These are phyloP conservation scores for Artemisia tridentata DNA, from an alignment of 129 eudicot species.

Conservation along the genomic window DNA sequence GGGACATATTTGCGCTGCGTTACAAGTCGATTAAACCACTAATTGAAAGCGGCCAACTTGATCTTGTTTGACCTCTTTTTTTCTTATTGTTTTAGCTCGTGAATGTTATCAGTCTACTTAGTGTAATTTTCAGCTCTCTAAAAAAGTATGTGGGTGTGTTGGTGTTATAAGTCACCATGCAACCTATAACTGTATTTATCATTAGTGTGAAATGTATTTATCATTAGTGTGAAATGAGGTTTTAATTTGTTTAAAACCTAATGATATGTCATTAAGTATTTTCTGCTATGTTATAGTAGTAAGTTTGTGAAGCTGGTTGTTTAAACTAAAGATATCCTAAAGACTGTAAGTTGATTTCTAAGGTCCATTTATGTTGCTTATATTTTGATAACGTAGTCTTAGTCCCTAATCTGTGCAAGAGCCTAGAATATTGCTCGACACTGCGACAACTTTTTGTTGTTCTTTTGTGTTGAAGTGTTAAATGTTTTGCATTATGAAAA, in stretches of 20 bases:
- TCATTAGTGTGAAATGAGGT: no score
- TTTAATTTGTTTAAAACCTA: no score
- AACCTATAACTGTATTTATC: neutral
- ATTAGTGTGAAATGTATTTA: neutral
- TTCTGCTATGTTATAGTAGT: no score
- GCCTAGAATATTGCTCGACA: no score
- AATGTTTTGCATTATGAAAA: no score
- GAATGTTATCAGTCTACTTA: neutral
- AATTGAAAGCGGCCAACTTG: slow-evolving; percentile 74
- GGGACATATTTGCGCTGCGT: slow-evolving; percentile 82
- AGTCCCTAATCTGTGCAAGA: no score
- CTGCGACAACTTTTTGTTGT: no score
- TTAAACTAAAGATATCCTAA: neutral
- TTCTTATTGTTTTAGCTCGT: neutral
- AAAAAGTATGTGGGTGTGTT: neutral
- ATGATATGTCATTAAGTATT: no score
- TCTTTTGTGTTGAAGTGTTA: no score
- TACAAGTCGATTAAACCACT: slow-evolving; percentile 84
- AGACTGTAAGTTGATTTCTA: neutral
- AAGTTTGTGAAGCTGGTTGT: neutral
- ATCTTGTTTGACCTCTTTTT: slow-evolving; percentile 55
- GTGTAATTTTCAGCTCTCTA: neutral
- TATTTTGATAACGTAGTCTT: no score
- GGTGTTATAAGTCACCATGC: neutral
- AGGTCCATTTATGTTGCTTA: no score